Percentiles rank a stretch among this genome's conserved stretches.
These are phyloP conservation scores for Pseudocohnilembus persalinus DNA, from an alignment of 169 alveolate species.

Conservation along the genomic window DNA sequence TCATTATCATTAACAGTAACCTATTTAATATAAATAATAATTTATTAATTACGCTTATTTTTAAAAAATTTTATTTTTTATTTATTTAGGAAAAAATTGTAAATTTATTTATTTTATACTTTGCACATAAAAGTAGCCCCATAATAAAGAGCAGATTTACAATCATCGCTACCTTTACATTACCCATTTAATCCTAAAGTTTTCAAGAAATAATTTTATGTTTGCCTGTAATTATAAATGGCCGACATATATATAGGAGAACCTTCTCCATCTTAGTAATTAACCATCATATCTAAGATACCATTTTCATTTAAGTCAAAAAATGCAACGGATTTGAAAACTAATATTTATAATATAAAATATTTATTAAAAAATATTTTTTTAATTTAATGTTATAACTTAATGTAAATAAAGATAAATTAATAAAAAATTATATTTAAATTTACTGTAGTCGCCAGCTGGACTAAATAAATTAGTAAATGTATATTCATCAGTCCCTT, in stretches of 20 bases:
- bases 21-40: neutral
- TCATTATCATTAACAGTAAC: neutral
- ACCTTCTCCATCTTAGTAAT: conserved; percentile 3
- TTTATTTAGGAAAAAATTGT: no score
- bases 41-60: no score
- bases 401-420: no score
- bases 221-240: conserved; percentile 27
- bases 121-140: conserved; percentile 37
- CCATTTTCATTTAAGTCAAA: conserved; percentile 49
- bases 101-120: neutral
- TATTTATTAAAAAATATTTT: no score
- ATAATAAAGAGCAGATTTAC: conserved; percentile 34
- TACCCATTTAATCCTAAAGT: conserved; percentile 46
- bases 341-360: neutral
- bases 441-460: no score
- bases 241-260: conserved; percentile 6
- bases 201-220: conserved; percentile 37
- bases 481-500: neutral
- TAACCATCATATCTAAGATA: conserved; percentile 30
- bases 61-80: no score
- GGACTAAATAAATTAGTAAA: no score
- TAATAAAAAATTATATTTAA: no score
- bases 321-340: conserved; percentile 14
- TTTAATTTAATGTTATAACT: no score
- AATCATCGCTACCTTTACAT: conserved; percentile 27